phyloP scores from a whole-genome alignment of 768 basidiomycete genomes.

The Floccularia luteovirens region DNA sequence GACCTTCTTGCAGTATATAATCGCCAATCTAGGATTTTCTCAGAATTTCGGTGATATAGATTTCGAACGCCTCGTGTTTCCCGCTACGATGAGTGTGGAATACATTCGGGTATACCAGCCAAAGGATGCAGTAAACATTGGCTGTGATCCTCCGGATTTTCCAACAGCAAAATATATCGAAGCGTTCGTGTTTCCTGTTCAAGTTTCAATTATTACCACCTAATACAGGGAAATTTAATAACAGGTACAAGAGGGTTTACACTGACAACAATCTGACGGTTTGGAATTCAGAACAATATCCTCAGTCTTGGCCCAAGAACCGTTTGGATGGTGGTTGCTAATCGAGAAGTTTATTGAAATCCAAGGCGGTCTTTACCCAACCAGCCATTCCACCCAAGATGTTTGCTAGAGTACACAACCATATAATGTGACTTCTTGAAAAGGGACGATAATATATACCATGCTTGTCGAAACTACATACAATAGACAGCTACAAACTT shows the following conservation, averaged over 20 bases:
- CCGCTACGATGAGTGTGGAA: conserved; percentile 58
- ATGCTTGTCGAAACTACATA: no score
- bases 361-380: no score
- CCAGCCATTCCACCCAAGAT: no score
- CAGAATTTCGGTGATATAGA: conserved; percentile 58
- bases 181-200: conserved; percentile 24
- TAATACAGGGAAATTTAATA: background rate
- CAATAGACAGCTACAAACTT: no score
- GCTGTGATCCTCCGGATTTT: conserved; percentile 58
- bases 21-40: conserved; percentile 63
- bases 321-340: conserved; percentile 12
- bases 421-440: no score
- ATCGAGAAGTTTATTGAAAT: background rate
- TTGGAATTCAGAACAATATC: conserved; percentile 29
- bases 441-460: no score
- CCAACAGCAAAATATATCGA: conserved; percentile 73
- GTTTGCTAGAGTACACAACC: no score
- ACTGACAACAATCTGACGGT: conserved; percentile 48
- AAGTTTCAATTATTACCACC: conserved; percentile 7
- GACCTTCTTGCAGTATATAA: conserved; percentile 41
- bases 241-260: conserved; percentile 56
- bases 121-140: conserved; percentile 37
- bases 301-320: conserved; percentile 53
- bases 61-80: conserved; percentile 39
- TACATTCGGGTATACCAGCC: conserved; percentile 70